Percentiles rank a stretch among this genome's conserved stretches.
phyloP scores from a whole-genome alignment of 2,329 filamentous ascomycete genomes.

The Fusarium virguliforme region DNA sequence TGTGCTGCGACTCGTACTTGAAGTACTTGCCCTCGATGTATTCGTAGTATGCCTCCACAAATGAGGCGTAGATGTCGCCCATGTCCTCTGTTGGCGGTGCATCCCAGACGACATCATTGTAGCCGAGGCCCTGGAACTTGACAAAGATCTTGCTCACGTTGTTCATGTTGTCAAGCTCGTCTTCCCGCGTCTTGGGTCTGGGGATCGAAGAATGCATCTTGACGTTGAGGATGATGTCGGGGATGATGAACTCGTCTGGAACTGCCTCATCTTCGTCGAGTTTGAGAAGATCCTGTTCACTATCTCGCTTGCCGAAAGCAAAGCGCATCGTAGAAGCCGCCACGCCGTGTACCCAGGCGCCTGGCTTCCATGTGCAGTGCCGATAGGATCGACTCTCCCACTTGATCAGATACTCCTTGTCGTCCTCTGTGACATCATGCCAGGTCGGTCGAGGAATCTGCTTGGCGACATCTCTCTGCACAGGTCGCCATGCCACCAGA shows the following conservation, averaged over 20 bases:
- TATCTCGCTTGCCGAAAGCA: slow-evolving; percentile 81
- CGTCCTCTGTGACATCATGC: slow-evolving; percentile 71
- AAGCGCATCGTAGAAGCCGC: slow-evolving; percentile 75
- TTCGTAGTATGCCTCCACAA: slow-evolving; percentile 86
- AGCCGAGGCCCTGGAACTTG: slow-evolving; percentile 93
- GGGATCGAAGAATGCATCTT: slow-evolving; percentile 68
- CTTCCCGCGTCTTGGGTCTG: slow-evolving; percentile 72
- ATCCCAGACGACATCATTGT: slow-evolving; percentile 95
- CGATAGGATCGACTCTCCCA: slow-evolving; percentile 88
- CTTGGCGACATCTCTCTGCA: slow-evolving; percentile 49
- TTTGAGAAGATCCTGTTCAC: slow-evolving; percentile 71
- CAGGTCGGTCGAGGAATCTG: slow-evolving; percentile 34
- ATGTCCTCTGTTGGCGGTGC: slow-evolving; percentile 79
- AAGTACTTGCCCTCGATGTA: slow-evolving; percentile 87
- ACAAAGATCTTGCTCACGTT: slow-evolving; percentile 83
- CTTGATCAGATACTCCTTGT: slow-evolving; percentile 94
- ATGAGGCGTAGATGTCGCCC: slow-evolving; percentile 81
- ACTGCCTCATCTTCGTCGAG: slow-evolving; percentile 84
- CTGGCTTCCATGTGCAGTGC: slow-evolving; percentile 88
- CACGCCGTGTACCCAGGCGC: slow-evolving; percentile 88
- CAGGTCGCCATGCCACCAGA: slow-evolving; percentile 91
- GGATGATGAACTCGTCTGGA: slow-evolving; percentile 86
- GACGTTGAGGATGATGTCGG: slow-evolving; percentile 92
- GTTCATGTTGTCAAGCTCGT: slow-evolving; percentile 80
- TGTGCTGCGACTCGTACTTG: slow-evolving; percentile 66